Base-by-base conservation (phyloP, 2,329 filamentous ascomycete species). In the Trichoderma koningiopsis region DNA sequence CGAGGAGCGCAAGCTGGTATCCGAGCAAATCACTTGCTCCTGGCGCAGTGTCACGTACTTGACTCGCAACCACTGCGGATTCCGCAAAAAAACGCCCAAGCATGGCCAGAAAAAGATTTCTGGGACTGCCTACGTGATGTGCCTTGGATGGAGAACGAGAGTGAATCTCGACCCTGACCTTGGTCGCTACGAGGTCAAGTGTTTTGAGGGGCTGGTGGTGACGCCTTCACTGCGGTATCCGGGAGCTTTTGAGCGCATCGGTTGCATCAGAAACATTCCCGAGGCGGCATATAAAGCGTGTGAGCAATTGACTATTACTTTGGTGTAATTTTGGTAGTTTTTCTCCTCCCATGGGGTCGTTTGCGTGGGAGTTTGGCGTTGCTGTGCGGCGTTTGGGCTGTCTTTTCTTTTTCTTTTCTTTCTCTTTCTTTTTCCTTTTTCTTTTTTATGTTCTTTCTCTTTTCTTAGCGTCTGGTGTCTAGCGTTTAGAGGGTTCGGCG, bases 131-230 rank as follows among this genome's bases (percentile, higher is more conserved):
- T 56, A 24, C 19, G 27, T 67, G 4, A 14, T 67, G 6, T 52
- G 29, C n/a, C 16, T 59, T 35, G 43, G 63, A 1, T n/a, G 37
- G 40, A 47, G 33, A 14, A 35, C 33, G 24, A 53, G 37, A 11
- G 19, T 35, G 6, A 4, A 49, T 3, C 11, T 35, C 8, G 19
- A 24, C n/a, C 13, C 3, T 14, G 27, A 35, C n/a, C 27, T 16
- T n/a, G 5, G 11, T 8, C 5, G 27, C 5, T 3, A 24, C n/a
- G 33, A 29, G 40, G 19, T 10, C 11, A 13, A 27, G 14, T 29
- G 16, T 11, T 58, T 49, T 29, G 67, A 65, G 14, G 67, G 67
- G 29, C 27, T 69, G 59, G 60, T 69, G 5, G 22, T 69, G 67
- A 52, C 60, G 4, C 47, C 33, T 2, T 69, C 67, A 3, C 22